Conservation (phyloP, 176 grass and related monocot species). For the Carex cristatella region DNA sequence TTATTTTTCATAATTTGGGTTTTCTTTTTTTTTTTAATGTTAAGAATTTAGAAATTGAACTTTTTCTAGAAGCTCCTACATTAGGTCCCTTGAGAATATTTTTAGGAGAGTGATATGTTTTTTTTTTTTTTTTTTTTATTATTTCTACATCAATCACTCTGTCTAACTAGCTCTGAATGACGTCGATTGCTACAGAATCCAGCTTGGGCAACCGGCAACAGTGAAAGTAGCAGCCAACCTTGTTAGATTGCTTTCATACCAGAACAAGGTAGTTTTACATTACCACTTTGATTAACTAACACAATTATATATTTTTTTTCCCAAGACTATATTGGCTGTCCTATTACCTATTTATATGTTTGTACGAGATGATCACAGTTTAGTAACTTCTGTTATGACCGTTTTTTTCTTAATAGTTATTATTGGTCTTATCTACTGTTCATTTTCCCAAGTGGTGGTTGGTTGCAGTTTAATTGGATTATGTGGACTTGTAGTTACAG, state of each 20-base stretch:
- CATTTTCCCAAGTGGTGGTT: background rate
- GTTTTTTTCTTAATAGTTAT: background rate
- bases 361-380: background rate
- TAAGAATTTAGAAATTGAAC: background rate
- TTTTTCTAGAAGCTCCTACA: background rate
- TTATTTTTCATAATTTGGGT: background rate
- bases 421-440: background rate
- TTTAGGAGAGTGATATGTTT: background rate
- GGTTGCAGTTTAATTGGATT: background rate
- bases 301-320: background rate
- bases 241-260: conserved; percentile 83
- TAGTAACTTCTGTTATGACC: background rate
- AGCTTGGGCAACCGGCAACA: conserved; percentile 84
- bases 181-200: conserved; percentile 47
- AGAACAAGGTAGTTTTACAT: conserved; percentile 69
- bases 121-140: background rate
- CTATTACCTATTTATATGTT: background rate
- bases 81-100: background rate
- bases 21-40: background rate
- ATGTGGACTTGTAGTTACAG: background rate
- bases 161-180: background rate
- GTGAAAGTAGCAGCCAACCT: conserved; percentile 94
- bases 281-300: background rate
- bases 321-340: background rate
- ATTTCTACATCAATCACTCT: background rate